Percentiles rank a stretch among this genome's conserved stretches.
These are phyloP conservation scores for Aureobasidium sp. DNA, from an alignment of 2,329 filamentous ascomycete genomes.

Conservation along the genomic window DNA sequence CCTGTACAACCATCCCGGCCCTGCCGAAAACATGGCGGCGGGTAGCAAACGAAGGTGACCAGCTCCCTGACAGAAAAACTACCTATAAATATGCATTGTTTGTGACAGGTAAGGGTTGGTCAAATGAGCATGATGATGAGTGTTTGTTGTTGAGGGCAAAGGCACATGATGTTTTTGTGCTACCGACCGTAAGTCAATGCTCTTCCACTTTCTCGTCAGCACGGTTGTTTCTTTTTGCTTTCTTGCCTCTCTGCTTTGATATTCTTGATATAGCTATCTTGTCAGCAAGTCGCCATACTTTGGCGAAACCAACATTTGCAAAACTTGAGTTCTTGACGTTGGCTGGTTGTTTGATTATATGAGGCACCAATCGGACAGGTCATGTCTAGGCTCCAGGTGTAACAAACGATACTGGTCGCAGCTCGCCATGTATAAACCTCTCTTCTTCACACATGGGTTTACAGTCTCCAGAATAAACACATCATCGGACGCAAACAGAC, in stretches of 20 bases:
- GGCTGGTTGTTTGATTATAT: neutral
- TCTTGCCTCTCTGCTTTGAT: neutral
- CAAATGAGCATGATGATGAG: neutral
- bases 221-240: neutral
- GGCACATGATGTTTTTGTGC: slow-evolving; percentile 6
- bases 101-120: neutral
- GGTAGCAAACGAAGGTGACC: neutral
- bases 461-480: neutral
- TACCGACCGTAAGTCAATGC: slow-evolving; percentile 8
- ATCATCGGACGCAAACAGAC: neutral
- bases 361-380: neutral
- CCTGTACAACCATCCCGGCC: neutral
- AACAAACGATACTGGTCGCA: neutral
- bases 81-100: slow-evolving; percentile 5
- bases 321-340: neutral
- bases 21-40: neutral
- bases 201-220: neutral
- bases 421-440: neutral
- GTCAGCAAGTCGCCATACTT: neutral
- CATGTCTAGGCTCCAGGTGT: slow-evolving; percentile 11
- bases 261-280: neutral
- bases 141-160: neutral
- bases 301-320: neutral
- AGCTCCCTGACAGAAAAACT: neutral
- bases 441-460: neutral